Conservation (phyloP, 352 stramenopile genomes). For the Pythium phragmitis region DNA sequence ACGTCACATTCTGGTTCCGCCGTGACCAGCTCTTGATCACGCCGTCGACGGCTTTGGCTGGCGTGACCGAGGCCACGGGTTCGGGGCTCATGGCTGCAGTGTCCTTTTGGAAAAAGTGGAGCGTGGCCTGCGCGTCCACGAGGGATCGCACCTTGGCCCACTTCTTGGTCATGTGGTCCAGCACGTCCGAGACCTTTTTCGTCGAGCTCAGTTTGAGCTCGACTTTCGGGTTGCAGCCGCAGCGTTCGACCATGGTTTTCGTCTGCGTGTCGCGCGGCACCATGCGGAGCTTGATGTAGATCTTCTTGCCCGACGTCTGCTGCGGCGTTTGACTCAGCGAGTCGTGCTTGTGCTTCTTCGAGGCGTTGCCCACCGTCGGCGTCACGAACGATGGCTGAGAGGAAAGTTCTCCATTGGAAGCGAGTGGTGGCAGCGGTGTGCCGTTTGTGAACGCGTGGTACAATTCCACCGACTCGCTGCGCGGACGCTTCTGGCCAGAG, state of each 20-base stretch:
- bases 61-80: not conserved
- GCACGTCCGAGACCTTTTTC: conserved; percentile 79
- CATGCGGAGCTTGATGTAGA: conserved; percentile 84
- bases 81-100: conserved; percentile 7
- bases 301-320: conserved; percentile 62
- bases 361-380: not conserved
- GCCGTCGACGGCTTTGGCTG: not conserved
- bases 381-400: conserved; percentile 15
- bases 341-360: conserved; percentile 22
- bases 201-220: conserved; percentile 76
- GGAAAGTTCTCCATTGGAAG: not conserved
- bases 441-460: conserved; percentile 19
- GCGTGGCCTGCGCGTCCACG: conserved; percentile 23
- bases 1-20: conserved; percentile 48
- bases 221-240: conserved; percentile 69
- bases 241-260: conserved; percentile 41
- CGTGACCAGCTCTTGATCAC: conserved; percentile 35
- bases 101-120: conserved; percentile 64
- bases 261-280: conserved; percentile 68
- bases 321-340: conserved; percentile 39
- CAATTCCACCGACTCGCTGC: conserved; percentile 22
- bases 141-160: conserved; percentile 52
- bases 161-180: conserved; percentile 76
- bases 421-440: conserved; percentile 17
- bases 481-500: conserved; percentile 11